Percentiles rank a stretch among this genome's conserved stretches.
Conservation (phyloP, 2,329 filamentous ascomycete genomes). For the Botrytis byssoidea region DNA sequence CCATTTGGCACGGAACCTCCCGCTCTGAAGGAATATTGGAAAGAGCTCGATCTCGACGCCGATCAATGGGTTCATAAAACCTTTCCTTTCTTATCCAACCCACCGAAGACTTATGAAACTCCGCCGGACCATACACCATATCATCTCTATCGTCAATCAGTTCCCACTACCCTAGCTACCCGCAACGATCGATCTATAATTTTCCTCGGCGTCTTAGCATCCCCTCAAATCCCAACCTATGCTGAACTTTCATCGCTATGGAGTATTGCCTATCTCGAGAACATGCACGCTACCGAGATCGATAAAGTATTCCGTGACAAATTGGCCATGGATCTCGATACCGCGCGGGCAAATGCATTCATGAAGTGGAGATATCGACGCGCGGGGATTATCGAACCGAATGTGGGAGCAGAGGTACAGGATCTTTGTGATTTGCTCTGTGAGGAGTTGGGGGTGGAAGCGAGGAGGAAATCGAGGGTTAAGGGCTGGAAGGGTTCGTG, state of each 20-base stretch:
- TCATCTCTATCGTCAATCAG: conserved; percentile 45
- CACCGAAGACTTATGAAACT: conserved; percentile 12
- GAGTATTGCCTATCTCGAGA: conserved; percentile 22
- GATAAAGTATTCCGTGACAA: conserved; percentile 2
- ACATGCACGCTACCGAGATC: conserved; percentile 14
- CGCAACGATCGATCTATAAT: conserved; percentile 39
- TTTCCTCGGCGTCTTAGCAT: conserved; percentile 34
- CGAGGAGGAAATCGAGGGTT: conserved; percentile 8
- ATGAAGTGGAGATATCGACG: conserved; percentile 19
- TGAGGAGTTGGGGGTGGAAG: conserved; percentile 14
- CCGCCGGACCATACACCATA: conserved; percentile 10
- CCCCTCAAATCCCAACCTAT: conserved; percentile 19
- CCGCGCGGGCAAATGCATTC: not conserved
- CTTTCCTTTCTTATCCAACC: conserved; percentile 22
- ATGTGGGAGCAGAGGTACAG: conserved; percentile 22
- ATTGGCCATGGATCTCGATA: conserved; percentile 14
- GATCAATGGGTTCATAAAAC: conserved; percentile 19
- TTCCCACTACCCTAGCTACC: conserved; percentile 33
- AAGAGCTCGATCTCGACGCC: not conserved
- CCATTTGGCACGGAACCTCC: conserved; percentile 2
- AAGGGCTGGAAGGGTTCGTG: conserved; percentile 12
- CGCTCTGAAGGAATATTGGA: conserved; percentile 9
- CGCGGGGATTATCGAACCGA: conserved; percentile 10
- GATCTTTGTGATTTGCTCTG: conserved; percentile 22
- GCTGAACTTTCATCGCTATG: conserved; percentile 21